A percentile compares a stretch with the other conserved stretches of the same genome.
Conservation (phyloP, 192 early-diverging fungal genomes). For the Fimicolochytrium jonesii region DNA sequence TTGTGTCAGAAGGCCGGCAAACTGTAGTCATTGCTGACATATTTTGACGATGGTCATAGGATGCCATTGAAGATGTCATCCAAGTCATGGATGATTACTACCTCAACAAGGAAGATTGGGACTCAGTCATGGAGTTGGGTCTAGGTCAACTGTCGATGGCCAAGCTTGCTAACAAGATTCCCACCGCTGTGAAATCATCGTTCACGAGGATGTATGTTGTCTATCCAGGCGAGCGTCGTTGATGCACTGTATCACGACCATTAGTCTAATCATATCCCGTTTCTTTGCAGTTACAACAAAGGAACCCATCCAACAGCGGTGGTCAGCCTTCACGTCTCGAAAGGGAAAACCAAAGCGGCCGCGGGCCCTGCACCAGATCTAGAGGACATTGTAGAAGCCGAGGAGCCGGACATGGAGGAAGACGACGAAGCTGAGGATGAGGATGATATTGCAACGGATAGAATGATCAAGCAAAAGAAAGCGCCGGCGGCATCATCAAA, state of each 20-base stretch:
- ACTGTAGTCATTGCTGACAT: too few relatives aligned
- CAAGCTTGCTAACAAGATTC: slow-evolving; percentile 49
- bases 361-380: slow-evolving; percentile 44
- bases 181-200: slow-evolving; percentile 62
- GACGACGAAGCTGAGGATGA: slow-evolving; percentile 55
- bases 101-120: slow-evolving; percentile 81
- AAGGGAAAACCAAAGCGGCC: slow-evolving; percentile 13
- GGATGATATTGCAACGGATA: slow-evolving; percentile 50
- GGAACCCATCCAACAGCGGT: slow-evolving; percentile 59
- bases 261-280: neutral
- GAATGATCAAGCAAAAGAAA: slow-evolving; percentile 30
- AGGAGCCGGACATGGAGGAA: slow-evolving; percentile 50
- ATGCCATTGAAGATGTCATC: slow-evolving; percentile 69
- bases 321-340: slow-evolving; percentile 34
- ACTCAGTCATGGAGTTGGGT: slow-evolving; percentile 79
- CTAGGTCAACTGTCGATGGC: slow-evolving; percentile 50
- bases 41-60: too few relatives aligned
- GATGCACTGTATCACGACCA: neutral
- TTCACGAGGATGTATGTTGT: slow-evolving; percentile 61
- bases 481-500: neutral
- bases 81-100: slow-evolving; percentile 90
- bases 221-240: neutral
- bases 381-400: slow-evolving; percentile 58
- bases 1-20: neutral
- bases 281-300: slow-evolving; percentile 56